phyloP scores from a whole-genome alignment of 2,329 filamentous ascomycete species.

The Graphilbum ipis-grandicollis region DNA sequence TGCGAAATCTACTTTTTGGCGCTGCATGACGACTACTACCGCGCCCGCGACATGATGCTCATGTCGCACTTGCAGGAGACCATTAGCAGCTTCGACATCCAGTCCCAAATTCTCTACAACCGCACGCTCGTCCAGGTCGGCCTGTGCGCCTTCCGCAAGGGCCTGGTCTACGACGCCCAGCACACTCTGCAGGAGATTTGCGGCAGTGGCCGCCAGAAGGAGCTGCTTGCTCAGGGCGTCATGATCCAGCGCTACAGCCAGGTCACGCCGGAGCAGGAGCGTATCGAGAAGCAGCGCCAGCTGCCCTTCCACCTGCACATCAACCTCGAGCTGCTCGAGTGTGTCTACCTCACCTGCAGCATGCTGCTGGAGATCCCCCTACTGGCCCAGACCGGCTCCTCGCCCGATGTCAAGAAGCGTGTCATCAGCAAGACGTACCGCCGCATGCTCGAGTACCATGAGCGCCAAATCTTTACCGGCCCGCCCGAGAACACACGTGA shows the following conservation, averaged over 20 bases:
- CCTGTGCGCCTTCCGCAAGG: slow-evolving; percentile 93
- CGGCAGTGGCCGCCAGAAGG: slow-evolving; percentile 93
- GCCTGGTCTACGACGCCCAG: slow-evolving; percentile 92
- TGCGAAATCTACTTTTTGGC: slow-evolving; percentile 98
- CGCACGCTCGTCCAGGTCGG: slow-evolving; percentile 93
- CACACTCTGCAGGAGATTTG: slow-evolving; percentile 97
- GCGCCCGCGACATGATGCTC: slow-evolving; percentile 95
- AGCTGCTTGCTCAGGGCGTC: slow-evolving; percentile 90
- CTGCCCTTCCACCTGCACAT: slow-evolving; percentile 99
- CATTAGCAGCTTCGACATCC: slow-evolving; percentile 90
- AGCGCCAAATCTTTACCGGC: slow-evolving; percentile 97
- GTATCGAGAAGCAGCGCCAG: slow-evolving; percentile 90
- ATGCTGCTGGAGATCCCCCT: slow-evolving; percentile 98
- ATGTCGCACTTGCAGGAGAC: slow-evolving; percentile 99
- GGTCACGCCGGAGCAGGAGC: slow-evolving; percentile 94
- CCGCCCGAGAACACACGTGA: slow-evolving; percentile 97
- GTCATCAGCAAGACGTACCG: slow-evolving; percentile 99
- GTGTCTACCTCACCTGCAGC: slow-evolving; percentile 95
- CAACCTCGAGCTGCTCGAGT: slow-evolving; percentile 95
- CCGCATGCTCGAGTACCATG: slow-evolving; percentile 97
- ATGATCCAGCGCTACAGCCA: slow-evolving; percentile 96
- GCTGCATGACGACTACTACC: slow-evolving; percentile 95
- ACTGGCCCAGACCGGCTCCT: slow-evolving; percentile 88
- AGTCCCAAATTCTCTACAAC: slow-evolving; percentile 97
- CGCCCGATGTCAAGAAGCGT: slow-evolving; percentile 91